These are phyloP conservation scores for Platismatia glauca DNA, from an alignment of 495 filamentous ascomycete species.

Conservation along the genomic window DNA sequence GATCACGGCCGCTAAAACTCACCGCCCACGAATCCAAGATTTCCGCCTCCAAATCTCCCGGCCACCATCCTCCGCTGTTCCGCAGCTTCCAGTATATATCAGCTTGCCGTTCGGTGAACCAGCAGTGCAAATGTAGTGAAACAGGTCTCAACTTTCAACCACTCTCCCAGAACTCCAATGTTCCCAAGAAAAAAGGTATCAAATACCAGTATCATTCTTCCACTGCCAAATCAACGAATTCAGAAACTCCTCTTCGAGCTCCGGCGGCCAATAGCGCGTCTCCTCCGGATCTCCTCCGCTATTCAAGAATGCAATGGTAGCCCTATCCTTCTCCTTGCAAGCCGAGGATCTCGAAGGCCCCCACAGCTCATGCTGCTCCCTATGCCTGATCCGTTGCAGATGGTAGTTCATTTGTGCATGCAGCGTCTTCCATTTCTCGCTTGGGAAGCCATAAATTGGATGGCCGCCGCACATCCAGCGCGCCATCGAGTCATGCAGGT, in stretches of 20 bases:
- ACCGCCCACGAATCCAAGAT: background rate
- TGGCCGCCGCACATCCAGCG: background rate
- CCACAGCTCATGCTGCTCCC: slow-evolving; percentile 1
- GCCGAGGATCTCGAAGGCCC: background rate
- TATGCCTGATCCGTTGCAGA: background rate
- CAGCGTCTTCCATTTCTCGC: background rate
- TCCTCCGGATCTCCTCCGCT: background rate
- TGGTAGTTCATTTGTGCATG: slow-evolving; percentile 1
- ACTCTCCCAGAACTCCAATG: background rate
- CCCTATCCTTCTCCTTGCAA: background rate
- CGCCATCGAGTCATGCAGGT: background rate
- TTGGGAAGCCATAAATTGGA: background rate
- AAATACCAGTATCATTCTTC: background rate
- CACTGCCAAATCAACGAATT: background rate
- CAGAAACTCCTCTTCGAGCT: background rate
- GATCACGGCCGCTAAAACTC: background rate
- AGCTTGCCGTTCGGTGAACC: background rate
- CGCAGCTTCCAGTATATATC: background rate
- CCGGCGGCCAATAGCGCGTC: background rate
- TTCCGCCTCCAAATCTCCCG: background rate
- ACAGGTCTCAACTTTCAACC: background rate
- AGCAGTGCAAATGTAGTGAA: background rate
- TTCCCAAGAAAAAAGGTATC: background rate
- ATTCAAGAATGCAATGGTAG: background rate
- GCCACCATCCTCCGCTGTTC: background rate